Evolutionary conservation across 2,329 filamentous ascomycete species (phyloP), one percentile per base, ranked within the genome.

Genomic region (Cladophialophora bantiana): DNA sequence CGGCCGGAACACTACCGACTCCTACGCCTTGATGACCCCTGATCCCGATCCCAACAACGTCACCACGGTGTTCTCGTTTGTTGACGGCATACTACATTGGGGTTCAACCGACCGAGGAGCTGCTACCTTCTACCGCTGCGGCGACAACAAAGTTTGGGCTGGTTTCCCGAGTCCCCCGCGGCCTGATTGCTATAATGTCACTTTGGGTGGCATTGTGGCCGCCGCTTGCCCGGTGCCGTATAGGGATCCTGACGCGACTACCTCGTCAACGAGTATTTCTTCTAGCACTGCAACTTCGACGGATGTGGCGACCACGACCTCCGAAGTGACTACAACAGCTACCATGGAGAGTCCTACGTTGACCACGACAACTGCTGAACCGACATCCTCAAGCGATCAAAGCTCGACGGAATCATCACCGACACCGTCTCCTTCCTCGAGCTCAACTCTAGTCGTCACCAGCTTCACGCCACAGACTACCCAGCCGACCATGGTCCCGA

Each of bases 121-220:
- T 15, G 71, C 66, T 6, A 63, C 35, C 7, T 70, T 70, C 57
- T 73, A 71, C 45, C 66, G 66, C 40, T 73, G 71, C 57, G 59
- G 54, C 34, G 63, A 68, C 40, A 64, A 60, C 32, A 35, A 53
- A 2, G 53, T 71, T 6, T 73, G 65, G 48, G 66, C 70, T 32
- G 71, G 71, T n/a, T 73, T 71, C 42, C 68, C 66, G 4, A 62
- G 53, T 62, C 64, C 71, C 26, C 64, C 68, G 1, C 34, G 13
- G 48, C 20, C 36, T 26, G 63, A 69, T 52, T 73, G 71, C 42
- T 66, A 65, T 50, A n/a, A 26, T 1, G 65, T 69, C 32, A 65
- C 56, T 0, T n/a, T 73, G 42, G 71, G 71, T 38, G 71, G 68
- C 45, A 68, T 73, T 15, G 61, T 55, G 3, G 64, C 66, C 53